Base-by-base conservation (phyloP, 163 green algal genomes). In the Scenedesmus sp. region DNA sequence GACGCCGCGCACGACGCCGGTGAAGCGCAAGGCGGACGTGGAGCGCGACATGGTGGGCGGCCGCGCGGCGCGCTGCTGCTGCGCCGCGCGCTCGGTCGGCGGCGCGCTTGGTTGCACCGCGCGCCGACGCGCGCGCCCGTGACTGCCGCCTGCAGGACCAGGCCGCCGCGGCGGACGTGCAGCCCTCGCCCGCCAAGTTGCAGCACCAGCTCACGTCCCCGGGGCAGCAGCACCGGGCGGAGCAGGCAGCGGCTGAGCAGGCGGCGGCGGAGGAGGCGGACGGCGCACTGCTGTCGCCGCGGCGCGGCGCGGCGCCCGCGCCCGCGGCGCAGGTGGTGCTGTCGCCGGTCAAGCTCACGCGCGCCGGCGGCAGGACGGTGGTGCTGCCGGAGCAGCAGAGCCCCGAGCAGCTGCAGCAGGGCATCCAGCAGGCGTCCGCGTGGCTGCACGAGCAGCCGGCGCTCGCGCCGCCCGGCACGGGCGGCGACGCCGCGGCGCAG, bases 141-240 rank as follows among this genome's bases (percentile, higher is more conserved):
- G 7, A 3, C 10, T 66, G 58, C 45, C 18, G 7, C 24, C 3
- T 44, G 11, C 63, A 58, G 42, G 42, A 26, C 22, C 22, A 58
- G 44, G 67, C 29, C 53, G 51, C 29, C 13, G 28, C 7, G 0
- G 13, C 11, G 36, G 28, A 33, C 14, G 0, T 67, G 24, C 54
- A 67, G n/a, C 69, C 69, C 10, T 77, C 69, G 10, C 69, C 69
- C 0, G 69, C 69, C 10, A 77, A 77, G 69, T 18, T 77, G 26
- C 53, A 7, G 13, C 69, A 76, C n/a, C 50, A 58, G 33, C 47
- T 66, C 4, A 26, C 50, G 17, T 53, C 31, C 1, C 50, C 67
- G 0, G 22, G 50, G 31, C 67, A 65, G 51, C 51, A 65, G 33
- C 67, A 65, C 36, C 62, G 56, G 31, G 22, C 45, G 51, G 33